Evolutionary conservation across 768 basidiomycete species (phyloP).

Genomic region (Serendipita sp.): DNA sequence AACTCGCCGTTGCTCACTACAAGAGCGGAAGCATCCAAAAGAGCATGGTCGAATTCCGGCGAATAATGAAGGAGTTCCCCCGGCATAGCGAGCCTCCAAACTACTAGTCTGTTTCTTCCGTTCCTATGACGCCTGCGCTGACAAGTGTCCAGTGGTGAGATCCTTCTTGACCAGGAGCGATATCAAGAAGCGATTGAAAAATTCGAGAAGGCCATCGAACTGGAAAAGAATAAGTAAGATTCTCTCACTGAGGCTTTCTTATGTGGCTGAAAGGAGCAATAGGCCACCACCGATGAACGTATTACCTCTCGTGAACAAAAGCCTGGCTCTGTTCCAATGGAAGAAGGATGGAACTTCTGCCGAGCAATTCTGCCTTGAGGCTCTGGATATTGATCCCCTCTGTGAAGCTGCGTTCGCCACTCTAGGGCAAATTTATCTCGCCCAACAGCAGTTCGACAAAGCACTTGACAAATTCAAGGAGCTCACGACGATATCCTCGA

Average conservation of each 20-base stretch:
- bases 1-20: constrained; percentile 94
- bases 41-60: constrained; percentile 82
- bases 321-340: constrained; percentile 92
- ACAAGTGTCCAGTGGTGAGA: constrained; percentile 40
- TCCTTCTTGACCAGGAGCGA: constrained; percentile 81
- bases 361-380: constrained; percentile 75
- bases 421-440: constrained; percentile 80
- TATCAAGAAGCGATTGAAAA: constrained; percentile 81
- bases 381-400: constrained; percentile 73
- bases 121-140: not conserved
- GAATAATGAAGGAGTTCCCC: constrained; percentile 74
- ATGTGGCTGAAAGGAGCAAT: constrained; percentile 5
- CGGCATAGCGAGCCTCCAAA: constrained; percentile 78
- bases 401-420: constrained; percentile 96
- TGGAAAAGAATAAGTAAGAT: constrained; percentile 61
- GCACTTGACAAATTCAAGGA: constrained; percentile 78
- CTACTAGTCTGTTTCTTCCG: constrained; percentile 57
- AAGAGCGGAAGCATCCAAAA: constrained; percentile 63
- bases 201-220: constrained; percentile 81
- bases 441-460: constrained; percentile 75
- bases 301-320: constrained; percentile 90
- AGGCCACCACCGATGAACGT: constrained; percentile 54
- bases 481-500: constrained; percentile 75
- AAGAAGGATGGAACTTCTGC: constrained; percentile 76
- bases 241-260: not conserved